Conservation (phyloP, 768 basidiomycete species). For the Jaapia argillacea region DNA sequence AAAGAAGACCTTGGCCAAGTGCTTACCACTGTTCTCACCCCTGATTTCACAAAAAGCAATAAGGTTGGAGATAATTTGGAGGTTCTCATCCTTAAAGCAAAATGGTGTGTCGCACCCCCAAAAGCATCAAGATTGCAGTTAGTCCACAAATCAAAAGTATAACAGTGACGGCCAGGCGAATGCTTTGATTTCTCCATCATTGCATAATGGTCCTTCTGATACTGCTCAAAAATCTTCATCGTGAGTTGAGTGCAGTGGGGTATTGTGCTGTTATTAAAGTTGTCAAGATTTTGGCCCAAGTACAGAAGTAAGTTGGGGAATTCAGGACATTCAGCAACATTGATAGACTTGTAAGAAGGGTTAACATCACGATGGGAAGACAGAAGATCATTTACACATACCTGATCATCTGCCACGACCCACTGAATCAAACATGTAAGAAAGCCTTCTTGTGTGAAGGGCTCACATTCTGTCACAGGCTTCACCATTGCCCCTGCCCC, state of each 20-base stretch:
- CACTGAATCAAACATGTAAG: constrained; percentile 12
- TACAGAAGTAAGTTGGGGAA: constrained; percentile 6
- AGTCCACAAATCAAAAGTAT: background rate
- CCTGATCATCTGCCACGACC: constrained; percentile 8
- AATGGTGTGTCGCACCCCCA: background rate
- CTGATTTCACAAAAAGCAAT: background rate
- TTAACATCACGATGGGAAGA: too few relatives aligned
- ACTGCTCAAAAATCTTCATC: too few relatives aligned
- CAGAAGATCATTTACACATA: background rate
- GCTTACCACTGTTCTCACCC: background rate
- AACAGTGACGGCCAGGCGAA: background rate
- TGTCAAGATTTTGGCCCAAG: too few relatives aligned
- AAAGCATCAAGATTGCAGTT: background rate
- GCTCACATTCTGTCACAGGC: background rate
- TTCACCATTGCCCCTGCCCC: too few relatives aligned
- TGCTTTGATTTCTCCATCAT: too few relatives aligned
- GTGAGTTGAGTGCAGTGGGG: too few relatives aligned
- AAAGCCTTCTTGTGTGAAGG: constrained; percentile 12
- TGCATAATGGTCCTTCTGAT: too few relatives aligned
- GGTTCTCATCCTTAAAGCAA: background rate
- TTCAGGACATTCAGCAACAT: constrained; percentile 5
- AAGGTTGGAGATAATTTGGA: background rate
- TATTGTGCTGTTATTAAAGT: too few relatives aligned
- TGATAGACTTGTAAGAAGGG: too few relatives aligned
- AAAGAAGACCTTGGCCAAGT: background rate